Percentiles rank a stretch among this genome's conserved stretches.
These are phyloP conservation scores for Clavispora carvajalis DNA, from an alignment of 805 yeast genomes.

Conservation along the genomic window DNA sequence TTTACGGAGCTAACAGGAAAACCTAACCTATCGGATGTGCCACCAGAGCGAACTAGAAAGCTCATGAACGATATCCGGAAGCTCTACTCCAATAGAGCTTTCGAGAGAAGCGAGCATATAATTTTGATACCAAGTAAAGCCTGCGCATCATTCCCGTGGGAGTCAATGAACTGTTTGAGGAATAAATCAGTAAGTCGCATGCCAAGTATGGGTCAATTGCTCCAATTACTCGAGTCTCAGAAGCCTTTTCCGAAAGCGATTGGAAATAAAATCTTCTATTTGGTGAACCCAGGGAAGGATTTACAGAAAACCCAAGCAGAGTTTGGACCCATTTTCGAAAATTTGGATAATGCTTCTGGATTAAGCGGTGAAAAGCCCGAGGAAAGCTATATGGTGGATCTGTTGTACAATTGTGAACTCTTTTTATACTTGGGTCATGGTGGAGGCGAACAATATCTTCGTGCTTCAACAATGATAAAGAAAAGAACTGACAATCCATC, in stretches of 20 bases:
- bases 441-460: constrained; percentile 83
- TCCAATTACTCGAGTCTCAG: constrained; percentile 25
- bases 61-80: not conserved
- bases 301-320: constrained; percentile 58
- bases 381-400: constrained; percentile 45
- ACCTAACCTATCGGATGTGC: not conserved
- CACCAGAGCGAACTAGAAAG: not conserved
- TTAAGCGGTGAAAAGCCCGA: constrained; percentile 49
- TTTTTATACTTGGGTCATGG: constrained; percentile 92
- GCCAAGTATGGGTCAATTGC: constrained; percentile 53
- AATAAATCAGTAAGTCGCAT: constrained; percentile 61
- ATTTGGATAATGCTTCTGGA: constrained; percentile 47
- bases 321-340: constrained; percentile 42
- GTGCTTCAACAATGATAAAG: constrained; percentile 44
- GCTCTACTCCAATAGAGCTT: not conserved
- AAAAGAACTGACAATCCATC: constrained; percentile 24
- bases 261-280: constrained; percentile 33
- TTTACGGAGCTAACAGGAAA: constrained; percentile 1
- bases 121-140: constrained; percentile 64
- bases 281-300: constrained; percentile 83
- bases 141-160: constrained; percentile 87
- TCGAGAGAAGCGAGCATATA: constrained; percentile 40
- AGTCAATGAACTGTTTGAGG: constrained; percentile 57
- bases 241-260: not conserved
- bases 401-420: constrained; percentile 38